Percentiles rank a stretch among this genome's conserved stretches.
Conservation (phyloP, 768 basidiomycete genomes). For the Neoboletus subvelutipes region DNA sequence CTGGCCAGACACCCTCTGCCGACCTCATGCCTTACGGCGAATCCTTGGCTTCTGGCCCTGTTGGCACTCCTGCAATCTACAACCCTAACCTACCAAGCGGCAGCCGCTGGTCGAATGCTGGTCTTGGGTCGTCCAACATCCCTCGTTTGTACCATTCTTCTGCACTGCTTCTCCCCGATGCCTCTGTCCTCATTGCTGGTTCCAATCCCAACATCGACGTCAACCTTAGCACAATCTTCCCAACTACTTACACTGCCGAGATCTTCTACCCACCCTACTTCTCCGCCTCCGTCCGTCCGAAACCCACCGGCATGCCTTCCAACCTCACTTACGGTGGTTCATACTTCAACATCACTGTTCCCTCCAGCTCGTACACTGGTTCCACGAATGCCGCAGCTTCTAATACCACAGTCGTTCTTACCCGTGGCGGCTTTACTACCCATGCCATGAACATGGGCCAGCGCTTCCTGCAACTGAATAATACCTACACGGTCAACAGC, state of each 20-base stretch:
- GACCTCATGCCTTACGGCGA: conserved; percentile 67
- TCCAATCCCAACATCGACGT: conserved; percentile 94
- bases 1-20: conserved; percentile 42
- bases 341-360: conserved; percentile 74
- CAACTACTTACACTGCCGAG: conserved; percentile 81
- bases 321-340: conserved; percentile 81
- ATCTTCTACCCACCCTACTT: conserved; percentile 94
- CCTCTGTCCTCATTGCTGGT: conserved; percentile 83
- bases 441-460: conserved; percentile 92
- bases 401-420: conserved; percentile 74
- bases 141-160: conserved; percentile 91
- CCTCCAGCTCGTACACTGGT: conserved; percentile 64
- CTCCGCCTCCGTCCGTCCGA: conserved; percentile 63
- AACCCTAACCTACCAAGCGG: conserved; percentile 74
- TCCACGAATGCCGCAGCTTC: conserved; percentile 66
- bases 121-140: conserved; percentile 61
- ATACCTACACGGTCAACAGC: conserved; percentile 76
- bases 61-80: conserved; percentile 77
- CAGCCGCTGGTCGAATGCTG: conserved; percentile 69
- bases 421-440: conserved; percentile 83
- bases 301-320: conserved; percentile 67
- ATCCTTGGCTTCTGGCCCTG: conserved; percentile 79
- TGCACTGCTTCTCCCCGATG: conserved; percentile 85
- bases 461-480: conserved; percentile 80
- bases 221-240: conserved; percentile 60